Base-by-base conservation (phyloP, 352 stramenopile genomes). In the Globisporangium cylindrosporum region DNA sequence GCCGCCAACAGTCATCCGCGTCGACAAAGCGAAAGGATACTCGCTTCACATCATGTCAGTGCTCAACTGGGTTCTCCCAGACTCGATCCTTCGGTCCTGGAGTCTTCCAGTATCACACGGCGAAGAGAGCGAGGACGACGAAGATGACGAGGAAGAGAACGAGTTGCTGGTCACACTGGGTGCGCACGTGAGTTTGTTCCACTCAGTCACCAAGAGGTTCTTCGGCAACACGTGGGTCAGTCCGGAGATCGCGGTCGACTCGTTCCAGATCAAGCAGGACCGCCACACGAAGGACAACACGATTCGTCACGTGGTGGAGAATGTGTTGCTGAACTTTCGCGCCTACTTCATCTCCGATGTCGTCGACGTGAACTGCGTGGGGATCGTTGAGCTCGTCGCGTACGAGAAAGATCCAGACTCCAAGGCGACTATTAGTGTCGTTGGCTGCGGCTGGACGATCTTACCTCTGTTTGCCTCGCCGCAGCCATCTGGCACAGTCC, bases 181-280 rank as follows among this genome's bases (percentile, higher is more conserved):
- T 12, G 77, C 94, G 0, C 89, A 96, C 29, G 78, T 98, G 64
- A 96, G 88, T 61, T 84, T 98, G 58, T 98, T 97, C 70, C 92
- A 98, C 64, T 63, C 79, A 1, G 38, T 71, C 1, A 88, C 87
- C 0, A 92, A 91, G 68, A 81, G 91, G 12, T 98, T 98, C 73
- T 98, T 97, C 67, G 94, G 94, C 3, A 97, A 96, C 46, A 98
- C 94, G 43, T 98, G 88, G 88, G 88, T 88, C 2, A 94, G 79
- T 60, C 80, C 86, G 1, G 86, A 93, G 66, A 68, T 94, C 18
- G 68, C 71, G 3, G 62, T 89, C 29, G 80, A 91, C 32, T 59
- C 74, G 0, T 76, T 79, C 46, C 62, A 80, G 29, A 86, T 91
- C 73, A 81, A 82, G 32, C 78, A 84, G 27, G 69, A 70, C n/a